These are phyloP conservation scores for Anisodus tanguticus DNA, from an alignment of 257 asterid genomes.

Conservation along the genomic window DNA sequence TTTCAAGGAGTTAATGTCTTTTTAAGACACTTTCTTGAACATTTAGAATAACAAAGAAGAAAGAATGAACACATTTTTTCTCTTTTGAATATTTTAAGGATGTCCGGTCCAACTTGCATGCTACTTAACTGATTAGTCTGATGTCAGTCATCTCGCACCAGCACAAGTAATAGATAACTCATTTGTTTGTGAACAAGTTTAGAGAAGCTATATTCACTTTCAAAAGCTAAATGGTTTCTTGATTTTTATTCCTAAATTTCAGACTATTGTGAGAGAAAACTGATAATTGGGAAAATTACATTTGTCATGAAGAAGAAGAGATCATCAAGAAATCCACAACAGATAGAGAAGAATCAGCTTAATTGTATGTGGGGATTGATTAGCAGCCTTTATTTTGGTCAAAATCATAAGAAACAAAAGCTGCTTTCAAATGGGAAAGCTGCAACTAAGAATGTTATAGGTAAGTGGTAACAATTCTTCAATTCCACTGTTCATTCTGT, in stretches of 20 bases:
- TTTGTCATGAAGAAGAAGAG: conserved; percentile 56
- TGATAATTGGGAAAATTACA: conserved; percentile 24
- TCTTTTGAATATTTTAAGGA: neutral
- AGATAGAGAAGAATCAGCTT: conserved; percentile 44
- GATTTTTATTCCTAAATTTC: conserved; percentile 3
- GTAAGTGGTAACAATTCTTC: conserved; percentile 34
- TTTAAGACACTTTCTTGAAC: neutral
- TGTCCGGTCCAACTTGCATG: neutral
- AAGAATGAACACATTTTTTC: neutral
- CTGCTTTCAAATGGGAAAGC: conserved; percentile 52
- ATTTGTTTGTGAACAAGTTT: neutral
- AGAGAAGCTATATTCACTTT: neutral
- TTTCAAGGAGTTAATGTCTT: neutral
- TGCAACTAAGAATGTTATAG: conserved; percentile 36
- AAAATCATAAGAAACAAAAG: conserved; percentile 42
- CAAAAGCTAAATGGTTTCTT: neutral
- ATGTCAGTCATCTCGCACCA: neutral
- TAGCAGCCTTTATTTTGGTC: conserved; percentile 53
- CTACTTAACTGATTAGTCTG: neutral
- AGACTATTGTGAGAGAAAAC: conserved; percentile 21
- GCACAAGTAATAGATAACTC: neutral
- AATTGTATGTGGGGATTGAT: conserved; percentile 63
- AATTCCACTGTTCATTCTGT: neutral
- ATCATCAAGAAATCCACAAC: conserved; percentile 44
- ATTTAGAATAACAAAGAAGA: neutral